A percentile compares a stretch with the other conserved stretches of the same genome.
Evolutionary conservation across 1,139 yeast species (phyloP).

Genomic region (Geotrichum fermentans): DNA sequence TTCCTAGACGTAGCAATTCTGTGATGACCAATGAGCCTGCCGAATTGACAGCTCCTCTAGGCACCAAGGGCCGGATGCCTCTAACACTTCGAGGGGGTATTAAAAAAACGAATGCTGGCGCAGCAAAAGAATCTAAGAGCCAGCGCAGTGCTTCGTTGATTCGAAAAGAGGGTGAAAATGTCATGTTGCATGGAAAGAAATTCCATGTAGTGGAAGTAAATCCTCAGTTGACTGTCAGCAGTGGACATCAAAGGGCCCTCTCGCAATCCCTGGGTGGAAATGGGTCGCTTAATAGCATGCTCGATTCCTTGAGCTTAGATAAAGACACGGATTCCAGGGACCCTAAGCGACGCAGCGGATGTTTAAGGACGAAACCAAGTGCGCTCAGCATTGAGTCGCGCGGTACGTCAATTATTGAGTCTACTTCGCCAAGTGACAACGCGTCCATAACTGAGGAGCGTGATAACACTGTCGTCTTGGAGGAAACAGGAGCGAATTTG

Average conservation of each 20-base stretch:
- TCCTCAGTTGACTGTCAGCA: slow-evolving; percentile 30
- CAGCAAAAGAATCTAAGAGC: slow-evolving; percentile 8
- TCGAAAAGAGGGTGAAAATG: slow-evolving; percentile 31
- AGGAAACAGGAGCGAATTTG: no score
- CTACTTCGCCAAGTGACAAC: no score
- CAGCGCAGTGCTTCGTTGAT: slow-evolving; percentile 31
- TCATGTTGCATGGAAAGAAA: slow-evolving; percentile 35
- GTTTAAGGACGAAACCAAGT: no score
- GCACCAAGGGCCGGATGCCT: slow-evolving; percentile 9
- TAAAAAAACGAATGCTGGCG: neutral
- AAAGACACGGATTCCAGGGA: no score
- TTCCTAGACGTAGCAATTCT: neutral
- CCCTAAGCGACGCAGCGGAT: no score
- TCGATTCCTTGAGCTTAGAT: neutral
- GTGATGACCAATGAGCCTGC: neutral
- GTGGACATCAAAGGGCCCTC: slow-evolving; percentile 5
- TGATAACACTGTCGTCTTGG: no score
- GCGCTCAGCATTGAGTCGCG: no score
- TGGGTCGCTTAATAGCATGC: neutral
- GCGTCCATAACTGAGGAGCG: no score
- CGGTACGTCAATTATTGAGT: no score
- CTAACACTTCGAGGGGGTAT: slow-evolving; percentile 12
- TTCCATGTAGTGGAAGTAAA: slow-evolving; percentile 37
- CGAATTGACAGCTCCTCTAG: neutral
- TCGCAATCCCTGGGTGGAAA: slow-evolving; percentile 4